phyloP scores from a whole-genome alignment of 345 rosid species.

The Alliaria petiolata region DNA sequence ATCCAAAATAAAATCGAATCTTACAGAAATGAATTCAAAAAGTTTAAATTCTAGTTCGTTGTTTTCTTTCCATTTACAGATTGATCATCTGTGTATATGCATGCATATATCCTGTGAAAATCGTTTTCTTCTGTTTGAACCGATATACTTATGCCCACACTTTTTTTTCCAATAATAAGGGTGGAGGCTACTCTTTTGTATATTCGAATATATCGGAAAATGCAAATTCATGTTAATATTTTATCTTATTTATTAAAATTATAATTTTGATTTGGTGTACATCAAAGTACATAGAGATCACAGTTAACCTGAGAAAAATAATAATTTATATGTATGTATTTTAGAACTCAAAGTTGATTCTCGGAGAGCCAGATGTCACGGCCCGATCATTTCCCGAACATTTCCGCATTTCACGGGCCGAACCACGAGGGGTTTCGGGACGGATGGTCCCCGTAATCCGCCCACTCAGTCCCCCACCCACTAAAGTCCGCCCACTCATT shows the following conservation, averaged over 20 bases:
- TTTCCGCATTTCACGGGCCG: too few species aligned
- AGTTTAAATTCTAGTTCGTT: background rate
- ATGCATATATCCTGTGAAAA: background rate
- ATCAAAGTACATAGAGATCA: slow-evolving; percentile 26
- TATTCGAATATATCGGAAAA: background rate
- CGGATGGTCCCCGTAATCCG: too few species aligned
- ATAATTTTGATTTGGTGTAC: slow-evolving; percentile 17
- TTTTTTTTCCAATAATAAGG: background rate
- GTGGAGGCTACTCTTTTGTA: background rate
- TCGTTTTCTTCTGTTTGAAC: background rate
- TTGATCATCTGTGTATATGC: background rate
- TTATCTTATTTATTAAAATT: background rate
- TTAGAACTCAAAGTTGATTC: slow-evolving; percentile 20
- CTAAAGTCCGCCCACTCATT: too few species aligned
- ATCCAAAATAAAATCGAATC: too few species aligned
- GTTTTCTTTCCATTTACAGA: background rate
- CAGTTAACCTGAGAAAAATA: slow-evolving; percentile 3
- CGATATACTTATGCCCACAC: background rate
- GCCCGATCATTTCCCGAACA: too few species aligned
- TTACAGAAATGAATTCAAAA: background rate
- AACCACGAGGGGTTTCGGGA: too few species aligned
- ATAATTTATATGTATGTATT: background rate
- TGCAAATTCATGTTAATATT: slow-evolving; percentile 6
- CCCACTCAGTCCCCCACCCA: too few species aligned
- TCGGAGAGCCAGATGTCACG: slow-evolving; percentile 4